Percentiles rank a stretch among this genome's conserved stretches.
Conservation (phyloP, 2,329 filamentous ascomycete genomes). For the Ophiostoma ips region DNA sequence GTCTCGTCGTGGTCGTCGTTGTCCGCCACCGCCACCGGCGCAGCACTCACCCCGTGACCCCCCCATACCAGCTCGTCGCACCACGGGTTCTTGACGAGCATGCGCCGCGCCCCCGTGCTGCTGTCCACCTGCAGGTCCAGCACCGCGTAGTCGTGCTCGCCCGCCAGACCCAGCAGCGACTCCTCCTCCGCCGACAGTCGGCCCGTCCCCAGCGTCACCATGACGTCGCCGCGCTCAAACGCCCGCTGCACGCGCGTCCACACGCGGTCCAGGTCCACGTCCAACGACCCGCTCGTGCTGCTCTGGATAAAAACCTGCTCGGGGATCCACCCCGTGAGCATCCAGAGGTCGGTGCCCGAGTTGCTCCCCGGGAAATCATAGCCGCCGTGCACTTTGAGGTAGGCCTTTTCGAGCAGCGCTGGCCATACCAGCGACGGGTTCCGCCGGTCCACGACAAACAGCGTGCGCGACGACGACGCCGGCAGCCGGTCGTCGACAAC, state of each 20-base stretch:
- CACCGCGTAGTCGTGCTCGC: slow-evolving; percentile 89
- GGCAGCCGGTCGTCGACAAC: slow-evolving; percentile 82
- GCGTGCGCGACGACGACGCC: slow-evolving; percentile 52
- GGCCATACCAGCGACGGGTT: slow-evolving; percentile 81
- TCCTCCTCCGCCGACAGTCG: slow-evolving; percentile 66
- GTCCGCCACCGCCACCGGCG: slow-evolving; percentile 1
- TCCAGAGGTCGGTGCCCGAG: slow-evolving; percentile 86
- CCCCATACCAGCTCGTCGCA: slow-evolving; percentile 66
- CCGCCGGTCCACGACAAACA: slow-evolving; percentile 78
- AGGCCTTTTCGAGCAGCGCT: slow-evolving; percentile 87
- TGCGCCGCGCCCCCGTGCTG: slow-evolving; percentile 43
- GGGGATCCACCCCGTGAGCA: slow-evolving; percentile 89
- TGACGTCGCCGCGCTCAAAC: slow-evolving; percentile 64
- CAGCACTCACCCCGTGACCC: slow-evolving; percentile 26
- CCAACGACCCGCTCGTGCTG: slow-evolving; percentile 32
- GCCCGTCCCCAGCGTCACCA: slow-evolving; percentile 84
- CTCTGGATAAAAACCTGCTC: slow-evolving; percentile 86
- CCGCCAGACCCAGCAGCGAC: slow-evolving; percentile 64
- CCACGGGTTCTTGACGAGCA: slow-evolving; percentile 95
- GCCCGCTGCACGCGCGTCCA: slow-evolving; percentile 67
- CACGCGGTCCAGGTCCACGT: slow-evolving; percentile 53
- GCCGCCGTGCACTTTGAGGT: slow-evolving; percentile 84
- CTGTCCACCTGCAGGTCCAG: slow-evolving; percentile 52
- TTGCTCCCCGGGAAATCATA: slow-evolving; percentile 98
- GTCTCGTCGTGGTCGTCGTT: background rate